A percentile compares a stretch with the other conserved stretches of the same genome.
phyloP scores from a whole-genome alignment of 192 early-diverging fungal genomes.

The Spizellomyces sp. region DNA sequence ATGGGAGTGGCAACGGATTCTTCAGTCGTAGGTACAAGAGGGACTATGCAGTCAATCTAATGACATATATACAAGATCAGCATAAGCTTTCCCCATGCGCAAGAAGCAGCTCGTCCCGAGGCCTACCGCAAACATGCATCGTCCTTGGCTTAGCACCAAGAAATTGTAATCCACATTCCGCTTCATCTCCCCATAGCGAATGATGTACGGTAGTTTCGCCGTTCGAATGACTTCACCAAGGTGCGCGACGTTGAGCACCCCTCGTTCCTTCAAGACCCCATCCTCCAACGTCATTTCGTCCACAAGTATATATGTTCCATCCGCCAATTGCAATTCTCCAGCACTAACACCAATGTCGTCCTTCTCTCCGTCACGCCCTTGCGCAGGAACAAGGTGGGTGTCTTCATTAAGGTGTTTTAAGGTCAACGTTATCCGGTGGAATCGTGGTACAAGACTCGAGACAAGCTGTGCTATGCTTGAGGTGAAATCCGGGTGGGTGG shows the following conservation, averaged over 20 bases:
- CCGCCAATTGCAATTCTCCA: conserved; percentile 36
- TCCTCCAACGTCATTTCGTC: conserved; percentile 36
- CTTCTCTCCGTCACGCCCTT: conserved; percentile 4
- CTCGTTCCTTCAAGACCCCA: conserved; percentile 42
- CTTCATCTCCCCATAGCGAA: conserved; percentile 30
- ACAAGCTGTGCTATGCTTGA: conserved; percentile 7
- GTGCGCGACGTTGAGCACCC: conserved; percentile 35
- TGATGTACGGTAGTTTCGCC: conserved; percentile 37
- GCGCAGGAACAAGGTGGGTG: conserved; percentile 10
- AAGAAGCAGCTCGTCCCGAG: not conserved
- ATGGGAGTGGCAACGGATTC: not conserved
- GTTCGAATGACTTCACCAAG: conserved; percentile 24
- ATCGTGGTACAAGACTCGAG: conserved; percentile 30
- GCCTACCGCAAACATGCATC: conserved; percentile 41
- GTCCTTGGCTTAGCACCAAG: conserved; percentile 35
- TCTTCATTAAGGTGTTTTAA: conserved; percentile 35
- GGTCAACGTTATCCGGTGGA: conserved; percentile 25
- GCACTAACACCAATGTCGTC: conserved; percentile 30
- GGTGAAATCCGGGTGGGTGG: not conserved
- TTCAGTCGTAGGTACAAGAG: conserved; percentile 13
- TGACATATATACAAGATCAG: not conserved
- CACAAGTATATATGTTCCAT: conserved; percentile 36
- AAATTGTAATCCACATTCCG: conserved; percentile 26
- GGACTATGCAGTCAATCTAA: conserved; percentile 20
- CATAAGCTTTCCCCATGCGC: not conserved